A percentile compares a stretch with the other conserved stretches of the same genome.
Evolutionary conservation across 148 eudicot genomes (phyloP).

Genomic region (Rhododendron griersonianum): DNA sequence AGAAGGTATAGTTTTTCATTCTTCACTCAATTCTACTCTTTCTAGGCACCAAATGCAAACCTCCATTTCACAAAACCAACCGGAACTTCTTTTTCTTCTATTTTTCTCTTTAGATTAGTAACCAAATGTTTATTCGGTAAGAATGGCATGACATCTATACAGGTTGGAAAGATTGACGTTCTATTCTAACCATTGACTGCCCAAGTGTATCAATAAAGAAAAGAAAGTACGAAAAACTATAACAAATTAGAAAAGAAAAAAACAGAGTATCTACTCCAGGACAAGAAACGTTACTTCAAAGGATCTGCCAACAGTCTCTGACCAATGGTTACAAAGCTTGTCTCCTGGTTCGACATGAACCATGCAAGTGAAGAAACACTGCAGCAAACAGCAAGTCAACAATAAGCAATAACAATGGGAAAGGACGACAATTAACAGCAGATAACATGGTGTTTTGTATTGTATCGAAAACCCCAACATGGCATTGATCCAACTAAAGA

Average conservation of each 20-base stretch:
- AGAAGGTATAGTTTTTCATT: neutral
- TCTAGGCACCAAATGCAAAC: neutral
- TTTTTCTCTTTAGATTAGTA: neutral
- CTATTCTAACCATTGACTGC: neutral
- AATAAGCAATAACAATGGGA: neutral
- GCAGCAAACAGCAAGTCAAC: slow-evolving; percentile 30
- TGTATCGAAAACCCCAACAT: neutral
- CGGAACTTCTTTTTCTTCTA: neutral
- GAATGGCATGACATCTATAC: neutral
- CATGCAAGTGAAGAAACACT: slow-evolving; percentile 99
- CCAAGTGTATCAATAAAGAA: neutral
- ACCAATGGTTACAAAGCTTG: slow-evolving; percentile 97
- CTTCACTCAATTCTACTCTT: neutral
- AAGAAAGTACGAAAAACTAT: neutral
- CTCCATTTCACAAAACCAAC: neutral
- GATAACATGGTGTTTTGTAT: neutral
- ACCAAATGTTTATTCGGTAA: neutral
- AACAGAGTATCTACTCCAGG: neutral
- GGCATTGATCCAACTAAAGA: neutral
- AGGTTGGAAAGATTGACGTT: neutral
- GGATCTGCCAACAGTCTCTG: slow-evolving; percentile 96
- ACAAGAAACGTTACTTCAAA: slow-evolving; percentile 53
- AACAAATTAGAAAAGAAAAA: neutral
- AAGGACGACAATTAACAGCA: neutral
- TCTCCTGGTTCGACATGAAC: slow-evolving; percentile 99